Conservation (phyloP, 2,329 filamentous ascomycete species). For the Coniochaeta pulveracea region DNA sequence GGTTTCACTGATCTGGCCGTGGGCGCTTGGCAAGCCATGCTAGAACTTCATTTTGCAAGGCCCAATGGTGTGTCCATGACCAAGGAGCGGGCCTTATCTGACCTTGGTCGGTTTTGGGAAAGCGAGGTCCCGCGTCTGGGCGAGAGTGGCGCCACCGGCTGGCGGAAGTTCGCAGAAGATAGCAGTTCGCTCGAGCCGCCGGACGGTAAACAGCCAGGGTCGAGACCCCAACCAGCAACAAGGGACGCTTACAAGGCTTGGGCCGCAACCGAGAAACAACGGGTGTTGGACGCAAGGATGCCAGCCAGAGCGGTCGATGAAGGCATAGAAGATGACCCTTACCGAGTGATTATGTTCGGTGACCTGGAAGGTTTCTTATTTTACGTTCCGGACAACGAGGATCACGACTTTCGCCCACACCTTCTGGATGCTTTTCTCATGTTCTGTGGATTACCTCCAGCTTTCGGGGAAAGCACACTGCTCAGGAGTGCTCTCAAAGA, state of each 20-base stretch:
- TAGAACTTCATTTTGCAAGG: conserved; percentile 60
- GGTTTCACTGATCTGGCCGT: conserved; percentile 70
- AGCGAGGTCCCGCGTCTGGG: conserved; percentile 71
- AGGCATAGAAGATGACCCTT: conserved; percentile 67
- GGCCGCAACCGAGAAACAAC: conserved; percentile 41
- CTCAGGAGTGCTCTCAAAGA: conserved; percentile 33
- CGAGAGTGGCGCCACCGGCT: conserved; percentile 60
- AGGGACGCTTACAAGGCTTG: conserved; percentile 38
- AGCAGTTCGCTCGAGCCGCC: conserved; percentile 25
- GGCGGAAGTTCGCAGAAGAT: conserved; percentile 41
- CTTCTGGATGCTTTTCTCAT: conserved; percentile 61
- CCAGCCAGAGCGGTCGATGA: conserved; percentile 70
- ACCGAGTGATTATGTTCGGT: conserved; percentile 66
- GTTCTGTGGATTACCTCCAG: conserved; percentile 54
- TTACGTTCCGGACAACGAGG: conserved; percentile 27
- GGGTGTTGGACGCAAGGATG: conserved; percentile 34
- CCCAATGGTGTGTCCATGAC: conserved; percentile 26
- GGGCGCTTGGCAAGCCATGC: conserved; percentile 70
- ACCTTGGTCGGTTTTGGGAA: conserved; percentile 75
- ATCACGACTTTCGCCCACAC: conserved; percentile 24
- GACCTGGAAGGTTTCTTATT: conserved; percentile 60
- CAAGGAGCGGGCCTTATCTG: conserved; percentile 16
- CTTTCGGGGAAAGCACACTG: conserved; percentile 14
- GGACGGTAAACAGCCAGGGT: conserved; percentile 20
- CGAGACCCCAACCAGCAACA: conserved; percentile 15